Percentiles rank a stretch among this genome's conserved stretches.
These are phyloP conservation scores for Podochytrium sp. DNA, from an alignment of 192 early-diverging fungal genomes.

Conservation along the genomic window DNA sequence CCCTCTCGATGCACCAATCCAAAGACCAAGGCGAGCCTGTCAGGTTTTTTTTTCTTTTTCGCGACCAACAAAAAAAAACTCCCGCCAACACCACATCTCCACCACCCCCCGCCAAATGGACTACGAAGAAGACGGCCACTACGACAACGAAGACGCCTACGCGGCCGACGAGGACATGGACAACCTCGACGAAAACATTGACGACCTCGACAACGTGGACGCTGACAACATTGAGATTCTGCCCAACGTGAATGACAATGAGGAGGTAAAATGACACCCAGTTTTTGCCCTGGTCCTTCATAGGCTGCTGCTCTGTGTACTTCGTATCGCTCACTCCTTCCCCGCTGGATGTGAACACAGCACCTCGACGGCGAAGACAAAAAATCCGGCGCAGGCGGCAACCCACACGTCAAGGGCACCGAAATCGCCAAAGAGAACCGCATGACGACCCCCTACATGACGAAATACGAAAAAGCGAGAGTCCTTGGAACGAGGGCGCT, in stretches of 20 bases:
- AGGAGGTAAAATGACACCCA: background rate
- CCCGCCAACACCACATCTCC: background rate
- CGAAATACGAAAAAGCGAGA: constrained; percentile 88
- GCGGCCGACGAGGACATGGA: constrained; percentile 21
- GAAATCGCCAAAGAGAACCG: constrained; percentile 73
- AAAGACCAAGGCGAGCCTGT: too few species aligned
- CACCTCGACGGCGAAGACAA: constrained; percentile 2
- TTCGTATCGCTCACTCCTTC: background rate
- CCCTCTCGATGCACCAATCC: too few species aligned
- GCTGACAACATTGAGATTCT: constrained; percentile 6
- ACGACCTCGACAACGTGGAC: constrained; percentile 7
- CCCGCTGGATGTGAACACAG: background rate
- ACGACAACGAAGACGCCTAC: constrained; percentile 1
- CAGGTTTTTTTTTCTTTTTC: background rate
- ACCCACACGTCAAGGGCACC: constrained; percentile 29
- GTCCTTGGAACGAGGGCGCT: constrained; percentile 79
- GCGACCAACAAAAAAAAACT: background rate
- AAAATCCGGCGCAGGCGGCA: background rate
- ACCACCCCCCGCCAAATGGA: constrained; percentile 11
- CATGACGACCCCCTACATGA: constrained; percentile 97
- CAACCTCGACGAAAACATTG: constrained; percentile 19
- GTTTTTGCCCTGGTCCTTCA: background rate
- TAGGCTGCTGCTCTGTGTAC: background rate
- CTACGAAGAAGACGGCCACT: constrained; percentile 20
- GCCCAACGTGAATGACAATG: background rate